Conservation (phyloP, 75 land plant species). For the Cryptomeria japonica region DNA sequence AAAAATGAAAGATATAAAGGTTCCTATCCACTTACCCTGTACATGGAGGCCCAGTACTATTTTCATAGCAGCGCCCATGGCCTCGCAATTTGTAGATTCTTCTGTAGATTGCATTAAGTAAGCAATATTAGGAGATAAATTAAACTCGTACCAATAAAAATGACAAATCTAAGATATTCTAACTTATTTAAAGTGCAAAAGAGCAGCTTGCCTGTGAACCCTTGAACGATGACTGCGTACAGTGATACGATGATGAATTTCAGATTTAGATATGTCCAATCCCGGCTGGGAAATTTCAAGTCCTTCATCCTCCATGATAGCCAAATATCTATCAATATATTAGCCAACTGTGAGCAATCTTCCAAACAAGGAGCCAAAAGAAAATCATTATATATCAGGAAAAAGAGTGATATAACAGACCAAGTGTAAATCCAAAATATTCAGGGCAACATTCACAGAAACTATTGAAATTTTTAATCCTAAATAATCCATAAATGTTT, state of each 20-base stretch:
- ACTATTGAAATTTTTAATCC: neutral
- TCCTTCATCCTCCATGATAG: slow-evolving; percentile 70
- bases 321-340: slow-evolving; percentile 51
- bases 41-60: slow-evolving; percentile 81
- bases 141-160: neutral
- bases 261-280: slow-evolving; percentile 52
- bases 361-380: neutral
- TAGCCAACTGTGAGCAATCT: neutral
- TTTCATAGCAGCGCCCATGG: slow-evolving; percentile 45
- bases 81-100: slow-evolving; percentile 50
- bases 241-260: slow-evolving; percentile 83
- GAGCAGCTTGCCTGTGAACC: slow-evolving; percentile 62
- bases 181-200: neutral
- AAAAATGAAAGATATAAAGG: neutral
- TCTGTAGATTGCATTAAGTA: slow-evolving; percentile 35
- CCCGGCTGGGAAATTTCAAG: slow-evolving; percentile 93
- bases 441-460: neutral
- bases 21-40: slow-evolving; percentile 59
- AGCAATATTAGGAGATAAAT: neutral
- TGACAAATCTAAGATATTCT: neutral
- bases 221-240: slow-evolving; percentile 37
- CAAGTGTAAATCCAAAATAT: neutral
- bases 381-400: neutral
- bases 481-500: neutral
- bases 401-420: neutral